Percentiles rank a stretch among this genome's conserved stretches.
Conservation (phyloP, 2,329 filamentous ascomycete genomes). For the Pseudocercospora cruenta region DNA sequence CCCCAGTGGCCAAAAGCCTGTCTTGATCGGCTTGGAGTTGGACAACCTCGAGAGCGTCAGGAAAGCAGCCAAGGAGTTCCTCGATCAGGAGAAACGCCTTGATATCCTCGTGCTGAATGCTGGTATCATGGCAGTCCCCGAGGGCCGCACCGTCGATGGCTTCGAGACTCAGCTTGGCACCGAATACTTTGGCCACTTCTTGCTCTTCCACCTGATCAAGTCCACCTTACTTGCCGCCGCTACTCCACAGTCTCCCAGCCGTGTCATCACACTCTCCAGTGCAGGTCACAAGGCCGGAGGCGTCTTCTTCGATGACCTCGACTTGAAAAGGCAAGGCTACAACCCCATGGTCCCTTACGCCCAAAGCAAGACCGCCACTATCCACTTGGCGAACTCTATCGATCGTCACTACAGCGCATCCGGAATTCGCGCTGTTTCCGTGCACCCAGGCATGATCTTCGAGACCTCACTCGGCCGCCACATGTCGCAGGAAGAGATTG, state of each 20-base stretch:
- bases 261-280: constrained; percentile 51
- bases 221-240: constrained; percentile 41
- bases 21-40: constrained; percentile 6
- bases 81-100: constrained; percentile 41
- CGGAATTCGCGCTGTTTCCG: constrained; percentile 49
- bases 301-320: constrained; percentile 37
- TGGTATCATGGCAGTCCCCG: constrained; percentile 15
- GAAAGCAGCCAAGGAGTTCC: constrained; percentile 33
- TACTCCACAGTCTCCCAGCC: constrained; percentile 39
- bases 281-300: constrained; percentile 45
- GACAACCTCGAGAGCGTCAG: constrained; percentile 35
- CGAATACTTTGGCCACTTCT: constrained; percentile 59
- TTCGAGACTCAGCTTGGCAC: constrained; percentile 56
- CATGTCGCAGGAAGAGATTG: not conserved
- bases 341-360: constrained; percentile 45
- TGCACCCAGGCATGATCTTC: constrained; percentile 45
- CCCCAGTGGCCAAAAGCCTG: no score
- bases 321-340: constrained; percentile 33
- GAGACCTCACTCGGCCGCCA: constrained; percentile 9
- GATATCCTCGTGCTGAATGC: constrained; percentile 39
- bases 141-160: constrained; percentile 5
- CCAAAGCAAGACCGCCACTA: constrained; percentile 57
- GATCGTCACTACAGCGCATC: constrained; percentile 52
- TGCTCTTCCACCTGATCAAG: constrained; percentile 58
- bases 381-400: constrained; percentile 57